Evolutionary conservation across 345 rosid species (phyloP).

Genomic region (Kandelia obovata): DNA sequence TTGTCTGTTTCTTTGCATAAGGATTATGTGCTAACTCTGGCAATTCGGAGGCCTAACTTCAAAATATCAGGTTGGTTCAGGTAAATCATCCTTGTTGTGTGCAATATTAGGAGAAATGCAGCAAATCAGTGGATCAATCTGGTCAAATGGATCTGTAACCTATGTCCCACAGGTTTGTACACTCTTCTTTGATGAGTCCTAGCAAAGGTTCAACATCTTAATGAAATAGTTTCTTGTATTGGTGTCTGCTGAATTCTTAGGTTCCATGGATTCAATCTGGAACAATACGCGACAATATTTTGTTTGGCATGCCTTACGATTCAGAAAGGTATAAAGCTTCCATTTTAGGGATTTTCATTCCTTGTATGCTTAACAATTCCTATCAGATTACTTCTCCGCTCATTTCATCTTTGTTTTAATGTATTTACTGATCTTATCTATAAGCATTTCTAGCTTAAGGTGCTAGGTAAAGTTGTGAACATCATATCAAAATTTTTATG

Average conservation of each 20-base stretch:
- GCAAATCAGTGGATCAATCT: slow-evolving; percentile 58
- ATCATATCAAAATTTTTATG: background rate
- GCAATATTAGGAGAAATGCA: slow-evolving; percentile 67
- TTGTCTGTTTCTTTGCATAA: no score
- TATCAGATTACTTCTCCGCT: background rate
- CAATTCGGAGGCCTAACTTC: slow-evolving; percentile 14
- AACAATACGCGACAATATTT: slow-evolving; percentile 68
- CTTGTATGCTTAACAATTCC: background rate
- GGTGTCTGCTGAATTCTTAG: slow-evolving; percentile 35
- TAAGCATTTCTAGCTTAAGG: background rate
- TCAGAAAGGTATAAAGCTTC: slow-evolving; percentile 49
- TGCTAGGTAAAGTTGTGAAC: background rate
- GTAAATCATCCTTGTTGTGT: slow-evolving; percentile 84
- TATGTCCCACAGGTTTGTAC: slow-evolving; percentile 84
- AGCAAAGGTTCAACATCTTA: slow-evolving; percentile 10
- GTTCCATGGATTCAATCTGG: slow-evolving; percentile 95
- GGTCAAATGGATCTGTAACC: slow-evolving; percentile 54
- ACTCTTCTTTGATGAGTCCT: slow-evolving; percentile 16
- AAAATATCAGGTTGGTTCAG: slow-evolving; percentile 80
- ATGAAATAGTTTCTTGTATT: slow-evolving; percentile 19
- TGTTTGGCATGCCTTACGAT: slow-evolving; percentile 65
- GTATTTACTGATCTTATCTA: background rate
- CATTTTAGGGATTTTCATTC: slow-evolving; percentile 1
- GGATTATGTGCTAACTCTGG: background rate
- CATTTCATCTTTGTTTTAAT: background rate